A percentile compares a stretch with the other conserved stretches of the same genome.
These are phyloP conservation scores for Brassica rapa DNA, from an alignment of 345 rosid species.

Conservation along the genomic window DNA sequence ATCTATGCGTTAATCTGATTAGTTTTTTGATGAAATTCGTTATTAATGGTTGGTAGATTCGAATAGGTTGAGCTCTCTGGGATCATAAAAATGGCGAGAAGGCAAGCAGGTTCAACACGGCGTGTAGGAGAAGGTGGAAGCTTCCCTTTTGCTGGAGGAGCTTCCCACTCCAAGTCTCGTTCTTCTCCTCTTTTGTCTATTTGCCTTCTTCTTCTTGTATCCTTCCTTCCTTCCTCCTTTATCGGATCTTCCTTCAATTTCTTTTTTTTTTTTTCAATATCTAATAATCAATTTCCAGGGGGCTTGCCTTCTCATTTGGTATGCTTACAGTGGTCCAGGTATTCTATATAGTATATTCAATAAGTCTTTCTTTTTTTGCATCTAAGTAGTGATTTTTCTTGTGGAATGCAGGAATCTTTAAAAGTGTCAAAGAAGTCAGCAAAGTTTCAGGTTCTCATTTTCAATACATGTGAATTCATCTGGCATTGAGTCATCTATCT, in stretches of 20 bases:
- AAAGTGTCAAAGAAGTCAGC: constrained; percentile 50
- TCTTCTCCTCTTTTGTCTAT: constrained; percentile 72
- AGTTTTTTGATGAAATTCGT: not conserved
- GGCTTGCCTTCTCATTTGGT: constrained; percentile 70
- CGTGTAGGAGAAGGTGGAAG: constrained; percentile 71
- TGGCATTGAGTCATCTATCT: not conserved
- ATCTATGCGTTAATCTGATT: constrained; percentile 25
- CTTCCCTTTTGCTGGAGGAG: constrained; percentile 69
- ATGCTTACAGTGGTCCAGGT: constrained; percentile 77
- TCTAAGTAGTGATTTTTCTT: not conserved
- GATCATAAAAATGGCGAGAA: constrained; percentile 65
- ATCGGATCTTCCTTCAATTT: not conserved
- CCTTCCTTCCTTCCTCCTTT: not conserved
- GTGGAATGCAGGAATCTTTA: constrained; percentile 56
- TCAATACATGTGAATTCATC: constrained; percentile 3
- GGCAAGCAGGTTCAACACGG: constrained; percentile 75
- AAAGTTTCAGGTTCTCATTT: constrained; percentile 53
- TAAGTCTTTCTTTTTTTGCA: not conserved
- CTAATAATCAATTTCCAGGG: constrained; percentile 52
- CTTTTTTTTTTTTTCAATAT: not conserved
- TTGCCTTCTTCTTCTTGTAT: constrained; percentile 68
- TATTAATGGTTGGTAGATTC: not conserved
- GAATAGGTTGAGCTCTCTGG: constrained; percentile 9
- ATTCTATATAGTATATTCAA: not conserved
- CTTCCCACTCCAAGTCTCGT: constrained; percentile 78